Evolutionary conservation across 768 basidiomycete species (phyloP).

Genomic region (Pleurotus salmoneostramineus): DNA sequence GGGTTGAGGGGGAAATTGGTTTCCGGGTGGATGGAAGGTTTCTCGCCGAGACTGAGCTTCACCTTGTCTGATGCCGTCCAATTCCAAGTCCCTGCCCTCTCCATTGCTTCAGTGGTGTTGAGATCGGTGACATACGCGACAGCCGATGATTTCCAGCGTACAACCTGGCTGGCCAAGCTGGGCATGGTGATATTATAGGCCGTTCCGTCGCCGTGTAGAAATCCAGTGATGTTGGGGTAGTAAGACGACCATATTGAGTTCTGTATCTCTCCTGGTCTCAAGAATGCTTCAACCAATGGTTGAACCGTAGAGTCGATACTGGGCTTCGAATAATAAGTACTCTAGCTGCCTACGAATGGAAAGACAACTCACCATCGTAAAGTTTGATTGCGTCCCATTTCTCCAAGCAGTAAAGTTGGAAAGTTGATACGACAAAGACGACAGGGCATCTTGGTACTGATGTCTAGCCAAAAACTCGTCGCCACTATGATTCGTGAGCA

Average conservation of each 20-base stretch:
- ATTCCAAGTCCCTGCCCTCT: slow-evolving; percentile 58
- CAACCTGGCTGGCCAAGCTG: slow-evolving; percentile 23
- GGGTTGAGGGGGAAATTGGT: slow-evolving; percentile 28
- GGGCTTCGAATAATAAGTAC: slow-evolving; percentile 32
- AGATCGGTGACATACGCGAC: slow-evolving; percentile 43
- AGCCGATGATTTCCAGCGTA: slow-evolving; percentile 49
- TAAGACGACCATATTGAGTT: slow-evolving; percentile 52
- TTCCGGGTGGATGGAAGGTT: slow-evolving; percentile 35
- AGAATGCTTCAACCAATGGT: slow-evolving; percentile 46
- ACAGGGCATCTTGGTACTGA: slow-evolving; percentile 64
- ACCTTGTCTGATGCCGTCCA: slow-evolving; percentile 65
- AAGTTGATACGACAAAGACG: slow-evolving; percentile 51
- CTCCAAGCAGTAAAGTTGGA: slow-evolving; percentile 78
- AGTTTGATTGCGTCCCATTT: slow-evolving; percentile 63
- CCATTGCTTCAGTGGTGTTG: slow-evolving; percentile 47
- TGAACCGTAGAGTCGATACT: slow-evolving; percentile 35
- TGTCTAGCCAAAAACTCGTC: slow-evolving; percentile 63
- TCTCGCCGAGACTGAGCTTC: slow-evolving; percentile 65
- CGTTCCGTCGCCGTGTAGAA: slow-evolving; percentile 58
- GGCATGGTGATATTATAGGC: slow-evolving; percentile 63
- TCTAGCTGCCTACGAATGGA: slow-evolving; percentile 1
- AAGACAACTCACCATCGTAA: slow-evolving; percentile 47
- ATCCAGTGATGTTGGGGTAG: slow-evolving; percentile 76
- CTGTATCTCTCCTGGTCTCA: slow-evolving; percentile 38
- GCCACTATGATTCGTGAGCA: slow-evolving; percentile 72